Base-by-base conservation (phyloP, 2,329 filamentous ascomycete species). In the Chaetomiaceae sp. region DNA sequence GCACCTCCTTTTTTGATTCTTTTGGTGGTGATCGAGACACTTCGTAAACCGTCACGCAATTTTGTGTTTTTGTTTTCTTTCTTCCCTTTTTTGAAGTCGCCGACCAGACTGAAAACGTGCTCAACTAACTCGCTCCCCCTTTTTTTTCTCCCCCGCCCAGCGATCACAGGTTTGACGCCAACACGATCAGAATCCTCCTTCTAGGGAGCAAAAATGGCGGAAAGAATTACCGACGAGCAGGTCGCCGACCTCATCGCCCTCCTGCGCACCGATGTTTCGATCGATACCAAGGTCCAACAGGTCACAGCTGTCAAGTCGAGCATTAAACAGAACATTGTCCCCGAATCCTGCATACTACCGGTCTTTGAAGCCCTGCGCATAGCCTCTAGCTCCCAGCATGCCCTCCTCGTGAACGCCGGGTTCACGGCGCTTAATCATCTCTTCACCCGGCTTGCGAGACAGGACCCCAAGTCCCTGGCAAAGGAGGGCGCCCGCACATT, bases 291-390 rank as follows among this genome's bases (percentile, higher is more conserved):
- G 65, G 75, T 85, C 53, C 72, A 77, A 55, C 76, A 79, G 49
- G 81, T 96, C 62, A 88, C 84, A 55, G 78, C 75, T 64, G 76
- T 91, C 71, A 95, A 96, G 72, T 90, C 88, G 38, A 82, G 84
- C 68, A 96, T 96, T 76, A 96, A 96, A 71, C 90, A 95, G 70
- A 86, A 88, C 67, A 90, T 90, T 73, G 89, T 96, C 41, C 89
- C 90, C 56, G 89, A 95, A 60, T 71, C 72, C 50, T 81, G 78
- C 63, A 80, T 95, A 62, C 72, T 82, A 23, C 76, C 82, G 53
- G 82, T 96, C 58, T 95, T 96, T 71, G 90, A 96, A 56, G 88
- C 86, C 58, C 77, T 95, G 64, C 86, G 86, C 58, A 73, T 84
- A 48, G 87, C 89, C 55, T 86, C 92, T 60, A 75, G 78, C 49